phyloP scores from a whole-genome alignment of 2,329 filamentous ascomycete species.

The Neospermospora avenae region DNA sequence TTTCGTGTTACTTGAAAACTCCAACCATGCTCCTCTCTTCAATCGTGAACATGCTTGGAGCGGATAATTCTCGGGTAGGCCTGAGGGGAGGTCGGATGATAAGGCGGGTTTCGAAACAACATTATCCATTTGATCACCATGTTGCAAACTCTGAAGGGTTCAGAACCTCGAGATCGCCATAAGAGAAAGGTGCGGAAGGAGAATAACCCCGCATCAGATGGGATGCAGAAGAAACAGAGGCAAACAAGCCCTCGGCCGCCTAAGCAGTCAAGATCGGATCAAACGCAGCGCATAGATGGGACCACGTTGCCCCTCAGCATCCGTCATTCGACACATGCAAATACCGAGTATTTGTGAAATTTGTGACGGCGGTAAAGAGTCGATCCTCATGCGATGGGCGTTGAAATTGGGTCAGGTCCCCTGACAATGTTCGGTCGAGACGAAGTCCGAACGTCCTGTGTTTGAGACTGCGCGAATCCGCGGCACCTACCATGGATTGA shows the following conservation, averaged over 20 bases:
- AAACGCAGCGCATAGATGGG: slow-evolving; percentile 18
- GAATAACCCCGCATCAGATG: slow-evolving; percentile 7
- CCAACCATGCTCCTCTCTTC: slow-evolving; percentile 1
- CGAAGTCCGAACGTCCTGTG: slow-evolving; percentile 11
- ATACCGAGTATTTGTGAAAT: slow-evolving; percentile 10
- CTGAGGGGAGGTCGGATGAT: background rate
- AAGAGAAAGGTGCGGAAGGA: slow-evolving; percentile 6
- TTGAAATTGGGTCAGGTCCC: slow-evolving; percentile 1
- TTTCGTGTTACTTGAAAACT: background rate
- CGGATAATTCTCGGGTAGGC: background rate
- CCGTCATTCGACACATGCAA: slow-evolving; percentile 18
- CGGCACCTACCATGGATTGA: slow-evolving; percentile 3
- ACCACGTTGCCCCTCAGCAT: slow-evolving; percentile 13
- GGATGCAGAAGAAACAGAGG: slow-evolving; percentile 9
- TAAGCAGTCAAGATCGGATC: slow-evolving; percentile 15
- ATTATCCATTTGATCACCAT: slow-evolving; percentile 6
- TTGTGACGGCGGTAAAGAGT: slow-evolving; percentile 23
- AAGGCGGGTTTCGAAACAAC: slow-evolving; percentile 19
- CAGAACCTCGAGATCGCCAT: slow-evolving; percentile 7
- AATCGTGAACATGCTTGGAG: background rate
- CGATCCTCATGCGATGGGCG: slow-evolving; percentile 17
- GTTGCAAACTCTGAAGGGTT: slow-evolving; percentile 16
- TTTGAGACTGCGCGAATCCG: slow-evolving; percentile 11
- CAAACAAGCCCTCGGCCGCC: slow-evolving; percentile 15
- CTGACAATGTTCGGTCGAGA: slow-evolving; percentile 10